phyloP scores from a whole-genome alignment of 2,329 filamentous ascomycete species.

The Aspergillus sp. region DNA sequence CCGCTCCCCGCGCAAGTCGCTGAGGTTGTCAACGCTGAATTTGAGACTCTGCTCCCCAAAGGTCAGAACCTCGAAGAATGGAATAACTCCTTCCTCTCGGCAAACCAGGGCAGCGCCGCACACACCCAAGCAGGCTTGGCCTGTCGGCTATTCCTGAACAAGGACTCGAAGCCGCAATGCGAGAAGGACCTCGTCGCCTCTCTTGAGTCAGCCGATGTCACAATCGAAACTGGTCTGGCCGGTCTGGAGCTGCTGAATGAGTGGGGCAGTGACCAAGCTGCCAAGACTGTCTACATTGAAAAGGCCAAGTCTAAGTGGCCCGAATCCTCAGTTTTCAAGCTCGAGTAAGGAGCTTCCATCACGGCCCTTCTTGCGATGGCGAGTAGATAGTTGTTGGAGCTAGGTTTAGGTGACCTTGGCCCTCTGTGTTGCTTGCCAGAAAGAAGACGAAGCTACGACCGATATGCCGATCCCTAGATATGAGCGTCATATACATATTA shows the following conservation, averaged over 20 bases:
- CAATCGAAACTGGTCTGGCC: slow-evolving; percentile 53
- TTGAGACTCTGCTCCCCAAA: slow-evolving; percentile 56
- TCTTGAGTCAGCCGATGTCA: slow-evolving; percentile 48
- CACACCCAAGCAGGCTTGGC: slow-evolving; percentile 63
- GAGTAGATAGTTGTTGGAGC: too few species aligned
- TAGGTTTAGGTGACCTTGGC: too few species aligned
- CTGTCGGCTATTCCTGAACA: slow-evolving; percentile 55
- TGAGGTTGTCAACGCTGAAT: slow-evolving; percentile 65
- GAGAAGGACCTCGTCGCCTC: slow-evolving; percentile 62
- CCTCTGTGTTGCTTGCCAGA: too few species aligned
- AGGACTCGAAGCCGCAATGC: slow-evolving; percentile 50
- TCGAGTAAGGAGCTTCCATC: slow-evolving; percentile 1
- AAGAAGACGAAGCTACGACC: too few species aligned
- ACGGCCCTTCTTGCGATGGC: too few species aligned
- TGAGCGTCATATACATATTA: too few species aligned
- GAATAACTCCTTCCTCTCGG: slow-evolving; percentile 62
- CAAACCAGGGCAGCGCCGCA: slow-evolving; percentile 57
- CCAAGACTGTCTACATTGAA: slow-evolving; percentile 46
- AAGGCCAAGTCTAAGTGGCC: slow-evolving; percentile 38
- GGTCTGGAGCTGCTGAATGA: slow-evolving; percentile 49
- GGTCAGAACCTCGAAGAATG: slow-evolving; percentile 54
- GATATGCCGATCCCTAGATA: too few species aligned
- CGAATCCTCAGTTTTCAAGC: slow-evolving; percentile 33
- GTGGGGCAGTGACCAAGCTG: slow-evolving; percentile 47
- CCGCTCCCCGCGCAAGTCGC: slow-evolving; percentile 62